phyloP scores from a whole-genome alignment of 805 yeast genomes.

The Saccharomycopsis sp. region DNA sequence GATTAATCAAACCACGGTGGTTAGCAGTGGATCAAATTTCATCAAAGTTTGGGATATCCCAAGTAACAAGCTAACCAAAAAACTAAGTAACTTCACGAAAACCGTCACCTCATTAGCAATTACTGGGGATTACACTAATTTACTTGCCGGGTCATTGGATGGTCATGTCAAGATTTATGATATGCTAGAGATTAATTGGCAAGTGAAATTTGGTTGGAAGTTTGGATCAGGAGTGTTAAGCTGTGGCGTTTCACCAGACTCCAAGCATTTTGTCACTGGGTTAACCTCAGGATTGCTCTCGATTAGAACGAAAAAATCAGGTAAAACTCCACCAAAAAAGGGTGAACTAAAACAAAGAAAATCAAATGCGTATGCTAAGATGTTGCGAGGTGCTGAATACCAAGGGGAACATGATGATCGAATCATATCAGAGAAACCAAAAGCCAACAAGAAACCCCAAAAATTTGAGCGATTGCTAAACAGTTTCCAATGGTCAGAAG shows the following conservation, averaged over 20 bases:
- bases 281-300: slow-evolving; percentile 83
- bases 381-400: slow-evolving; percentile 88
- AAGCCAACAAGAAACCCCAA: slow-evolving; percentile 53
- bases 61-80: slow-evolving; percentile 54
- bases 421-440: slow-evolving; percentile 44
- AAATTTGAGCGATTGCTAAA: slow-evolving; percentile 79
- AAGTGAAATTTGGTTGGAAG: slow-evolving; percentile 95
- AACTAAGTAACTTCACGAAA: slow-evolving; percentile 83
- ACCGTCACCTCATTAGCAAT: slow-evolving; percentile 80
- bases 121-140: slow-evolving; percentile 69
- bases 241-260: slow-evolving; percentile 82
- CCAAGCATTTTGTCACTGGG: slow-evolving; percentile 88
- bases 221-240: slow-evolving; percentile 89
- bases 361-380: slow-evolving; percentile 62
- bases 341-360: slow-evolving; percentile 30
- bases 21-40: slow-evolving; percentile 74
- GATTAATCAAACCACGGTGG: slow-evolving; percentile 64
- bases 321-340: slow-evolving; percentile 43
- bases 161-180: slow-evolving; percentile 97
- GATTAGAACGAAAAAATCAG: slow-evolving; percentile 77
- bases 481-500: slow-evolving; percentile 89
- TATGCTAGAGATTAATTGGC: slow-evolving; percentile 62
- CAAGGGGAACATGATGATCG: slow-evolving; percentile 82
- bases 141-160: slow-evolving; percentile 90
- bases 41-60: slow-evolving; percentile 90